These are phyloP conservation scores for Phytopythium boreale DNA, from an alignment of 352 stramenopile species.

Conservation along the genomic window DNA sequence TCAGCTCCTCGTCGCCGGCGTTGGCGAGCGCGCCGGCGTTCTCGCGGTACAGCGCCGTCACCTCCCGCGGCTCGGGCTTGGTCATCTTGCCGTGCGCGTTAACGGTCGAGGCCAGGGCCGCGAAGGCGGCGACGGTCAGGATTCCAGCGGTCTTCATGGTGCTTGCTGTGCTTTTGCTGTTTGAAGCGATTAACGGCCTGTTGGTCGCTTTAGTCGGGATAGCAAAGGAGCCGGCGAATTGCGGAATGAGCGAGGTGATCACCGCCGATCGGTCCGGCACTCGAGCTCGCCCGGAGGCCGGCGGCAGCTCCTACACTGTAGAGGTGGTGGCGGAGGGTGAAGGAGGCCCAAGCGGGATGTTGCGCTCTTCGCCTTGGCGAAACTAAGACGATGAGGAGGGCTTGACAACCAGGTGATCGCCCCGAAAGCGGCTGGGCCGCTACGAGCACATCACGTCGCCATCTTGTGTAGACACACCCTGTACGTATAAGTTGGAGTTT, in stretches of 20 bases:
- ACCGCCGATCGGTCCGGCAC: neutral
- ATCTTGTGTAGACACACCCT: neutral
- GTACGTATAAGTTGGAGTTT: neutral
- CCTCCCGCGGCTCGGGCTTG: slow-evolving; percentile 8
- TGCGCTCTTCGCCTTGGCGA: neutral
- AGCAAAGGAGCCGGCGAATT: slow-evolving; percentile 15
- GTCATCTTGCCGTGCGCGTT: slow-evolving; percentile 28
- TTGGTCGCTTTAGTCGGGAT: slow-evolving; percentile 3
- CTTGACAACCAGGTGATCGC: neutral
- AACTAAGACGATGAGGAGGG: neutral
- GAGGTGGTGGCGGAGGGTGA: neutral
- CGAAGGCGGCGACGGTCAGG: slow-evolving; percentile 10
- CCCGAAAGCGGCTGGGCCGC: neutral
- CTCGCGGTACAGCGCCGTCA: slow-evolving; percentile 26
- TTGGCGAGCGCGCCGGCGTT: slow-evolving; percentile 26
- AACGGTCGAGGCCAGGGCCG: slow-evolving; percentile 20
- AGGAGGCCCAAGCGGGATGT: neutral
- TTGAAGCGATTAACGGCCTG: slow-evolving; percentile 8
- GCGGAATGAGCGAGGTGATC: slow-evolving; percentile 15
- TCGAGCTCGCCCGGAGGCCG: too few relatives aligned
- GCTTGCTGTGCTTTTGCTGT: slow-evolving; percentile 12
- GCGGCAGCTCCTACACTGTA: too few relatives aligned
- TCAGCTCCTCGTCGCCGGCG: slow-evolving; percentile 25
- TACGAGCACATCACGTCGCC: neutral
- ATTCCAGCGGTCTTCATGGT: slow-evolving; percentile 21